A percentile compares a stretch with the other conserved stretches of the same genome.
Conservation (phyloP, 2,329 filamentous ascomycete species). For the Ceratocystis cubensis region DNA sequence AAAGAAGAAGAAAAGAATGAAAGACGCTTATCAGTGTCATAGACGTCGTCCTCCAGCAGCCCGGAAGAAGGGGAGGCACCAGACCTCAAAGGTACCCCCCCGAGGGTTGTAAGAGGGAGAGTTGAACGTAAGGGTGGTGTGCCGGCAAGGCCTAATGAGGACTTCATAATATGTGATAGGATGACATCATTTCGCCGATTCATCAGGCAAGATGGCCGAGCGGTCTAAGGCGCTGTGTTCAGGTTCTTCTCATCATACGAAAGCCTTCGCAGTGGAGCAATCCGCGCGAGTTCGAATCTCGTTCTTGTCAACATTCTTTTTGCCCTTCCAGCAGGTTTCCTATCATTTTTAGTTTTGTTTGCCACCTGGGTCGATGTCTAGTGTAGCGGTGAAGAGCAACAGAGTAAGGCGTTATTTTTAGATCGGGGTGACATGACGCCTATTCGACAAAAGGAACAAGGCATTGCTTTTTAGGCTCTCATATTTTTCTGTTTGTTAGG, state of each 20-base stretch:
- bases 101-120: too few species aligned
- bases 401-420: not conserved
- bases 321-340: too few species aligned
- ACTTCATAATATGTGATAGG: not conserved
- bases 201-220: slow-evolving; percentile 15
- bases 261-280: slow-evolving; percentile 13
- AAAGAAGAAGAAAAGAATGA: too few species aligned
- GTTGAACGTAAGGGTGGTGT: too few species aligned
- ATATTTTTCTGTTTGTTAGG: too few species aligned
- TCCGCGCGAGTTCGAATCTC: slow-evolving; percentile 17
- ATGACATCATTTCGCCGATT: not conserved
- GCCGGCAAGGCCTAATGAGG: too few species aligned
- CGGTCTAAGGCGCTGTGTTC: slow-evolving; percentile 17
- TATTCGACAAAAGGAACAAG: too few species aligned
- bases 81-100: too few species aligned
- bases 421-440: not conserved
- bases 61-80: too few species aligned
- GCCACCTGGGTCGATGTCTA: not conserved
- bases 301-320: slow-evolving; percentile 14
- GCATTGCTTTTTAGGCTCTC: too few species aligned
- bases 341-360: not conserved
- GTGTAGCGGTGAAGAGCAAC: not conserved
- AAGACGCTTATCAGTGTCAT: too few species aligned
- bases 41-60: too few species aligned
- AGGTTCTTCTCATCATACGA: not conserved